Conservation (phyloP, 768 basidiomycete species). For the Amanita fuliginea region DNA sequence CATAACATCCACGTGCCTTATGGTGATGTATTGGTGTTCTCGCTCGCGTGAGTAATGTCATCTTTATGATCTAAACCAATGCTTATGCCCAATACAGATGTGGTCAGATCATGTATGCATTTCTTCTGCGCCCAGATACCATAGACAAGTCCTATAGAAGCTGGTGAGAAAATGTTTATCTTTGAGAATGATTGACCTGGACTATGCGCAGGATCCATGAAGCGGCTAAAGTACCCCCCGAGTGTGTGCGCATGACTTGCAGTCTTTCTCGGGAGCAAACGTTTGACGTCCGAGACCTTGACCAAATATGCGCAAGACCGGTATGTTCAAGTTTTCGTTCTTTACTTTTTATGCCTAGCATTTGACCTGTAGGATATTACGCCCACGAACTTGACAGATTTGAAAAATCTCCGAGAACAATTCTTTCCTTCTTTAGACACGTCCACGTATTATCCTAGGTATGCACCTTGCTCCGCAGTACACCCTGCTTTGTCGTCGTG, state of each 20-base stretch:
- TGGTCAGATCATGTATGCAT: conserved; percentile 79
- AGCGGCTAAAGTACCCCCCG: conserved; percentile 52
- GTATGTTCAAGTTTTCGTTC: conserved; percentile 21
- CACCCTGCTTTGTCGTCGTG: conserved; percentile 69
- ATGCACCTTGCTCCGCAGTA: conserved; percentile 58
- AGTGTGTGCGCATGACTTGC: conserved; percentile 50
- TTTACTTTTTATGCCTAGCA: not conserved
- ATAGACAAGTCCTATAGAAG: conserved; percentile 64
- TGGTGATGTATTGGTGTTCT: conserved; percentile 76
- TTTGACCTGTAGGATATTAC: conserved; percentile 34
- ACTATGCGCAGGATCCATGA: conserved; percentile 46
- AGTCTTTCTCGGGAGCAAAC: conserved; percentile 45
- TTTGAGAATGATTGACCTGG: not conserved
- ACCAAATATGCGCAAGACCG: conserved; percentile 36
- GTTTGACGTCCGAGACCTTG: conserved; percentile 46
- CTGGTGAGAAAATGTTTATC: conserved; percentile 40
- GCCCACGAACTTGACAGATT: conserved; percentile 33
- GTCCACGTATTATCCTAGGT: conserved; percentile 33
- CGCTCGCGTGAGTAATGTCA: conserved; percentile 42
- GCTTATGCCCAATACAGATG: conserved; percentile 32
- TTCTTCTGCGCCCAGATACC: conserved; percentile 71
- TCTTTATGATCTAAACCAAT: not conserved
- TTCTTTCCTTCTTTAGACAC: conserved; percentile 16
- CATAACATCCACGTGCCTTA: conserved; percentile 65
- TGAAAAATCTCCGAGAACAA: conserved; percentile 33